Evolutionary conservation across 257 asterid species (phyloP), one percentile per base, ranked within the genome.

Genomic region (Paraleonurus japonicus): DNA sequence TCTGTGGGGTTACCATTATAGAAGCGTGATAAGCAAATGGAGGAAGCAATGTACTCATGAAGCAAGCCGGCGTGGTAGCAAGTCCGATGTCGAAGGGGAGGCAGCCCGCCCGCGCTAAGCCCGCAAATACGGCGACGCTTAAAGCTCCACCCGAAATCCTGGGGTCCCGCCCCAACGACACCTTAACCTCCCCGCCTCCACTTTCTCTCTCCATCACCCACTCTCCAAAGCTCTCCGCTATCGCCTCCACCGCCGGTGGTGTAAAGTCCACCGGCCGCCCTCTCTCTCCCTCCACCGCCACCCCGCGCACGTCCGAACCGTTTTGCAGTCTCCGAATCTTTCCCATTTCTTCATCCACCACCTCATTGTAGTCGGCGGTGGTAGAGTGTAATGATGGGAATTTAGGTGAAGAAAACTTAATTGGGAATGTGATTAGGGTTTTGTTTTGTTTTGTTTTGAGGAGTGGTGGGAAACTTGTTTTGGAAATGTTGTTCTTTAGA

Each of bases 61-160:
- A 92, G 73, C 98, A 92, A 28, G 97, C 97, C 50, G 98, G 98
- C 61, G 98, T 92, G 16, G 98, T 92, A 0, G 95, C 98, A 41
- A 92, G 95, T 53, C 98, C 97, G 96, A 92, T 92, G 51, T 92
- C 98, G 61, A 83, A 87, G 4, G 69, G 85, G 67, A 62, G 59
- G 32, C 98, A 92, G 2, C 96, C 98, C 4, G 96, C 97, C 54
- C 91, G 78, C 5, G 71, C 81, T 12, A 92, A 88, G 3, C 98
- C 96, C 0, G 89, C 79, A 33, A 88, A 92, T 68, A 88, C 83
- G 73, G 93, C 98, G 28, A 71, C 80, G 61, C 95, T 89, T 78
- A 92, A 68, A 4, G 54, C 61, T 3, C 78, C 73, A 30, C 98
- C 97, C 5, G 97, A 84, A n/a, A 92, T 67, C 79, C 97, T 82